Evolutionary conservation across 805 yeast genomes (phyloP).

Genomic region (Blastobotrys peoriensis): DNA sequence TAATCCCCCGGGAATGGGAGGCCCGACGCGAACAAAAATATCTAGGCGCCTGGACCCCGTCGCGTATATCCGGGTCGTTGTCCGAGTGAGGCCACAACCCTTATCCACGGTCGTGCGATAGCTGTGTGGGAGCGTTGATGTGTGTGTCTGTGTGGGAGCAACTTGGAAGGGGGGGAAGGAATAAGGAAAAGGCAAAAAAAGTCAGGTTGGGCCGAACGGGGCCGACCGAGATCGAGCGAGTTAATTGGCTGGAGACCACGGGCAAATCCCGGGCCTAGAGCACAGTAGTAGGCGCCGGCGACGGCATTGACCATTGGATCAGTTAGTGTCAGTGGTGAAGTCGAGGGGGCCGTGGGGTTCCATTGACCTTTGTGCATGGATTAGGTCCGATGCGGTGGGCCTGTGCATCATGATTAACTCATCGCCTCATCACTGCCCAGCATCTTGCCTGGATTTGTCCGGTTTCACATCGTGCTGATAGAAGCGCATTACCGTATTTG

Average conservation of each 20-base stretch:
- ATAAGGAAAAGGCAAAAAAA: background rate
- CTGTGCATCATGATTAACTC: too few species aligned
- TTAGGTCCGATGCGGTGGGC: too few species aligned
- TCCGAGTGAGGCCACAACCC: background rate
- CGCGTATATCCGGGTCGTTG: background rate
- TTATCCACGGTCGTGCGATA: background rate
- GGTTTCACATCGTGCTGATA: too few species aligned
- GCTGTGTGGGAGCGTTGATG: background rate
- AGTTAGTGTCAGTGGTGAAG: too few species aligned
- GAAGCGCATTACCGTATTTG: too few species aligned
- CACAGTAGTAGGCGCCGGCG: background rate
- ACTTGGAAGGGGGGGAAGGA: background rate
- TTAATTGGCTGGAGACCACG: background rate
- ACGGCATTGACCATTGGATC: too few species aligned
- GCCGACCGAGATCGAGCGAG: background rate
- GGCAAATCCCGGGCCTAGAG: background rate
- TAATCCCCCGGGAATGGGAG: background rate
- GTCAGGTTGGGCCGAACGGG: background rate
- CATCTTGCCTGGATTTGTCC: too few species aligned
- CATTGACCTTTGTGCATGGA: too few species aligned
- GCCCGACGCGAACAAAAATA: background rate
- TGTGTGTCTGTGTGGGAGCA: slow-evolving; percentile 1
- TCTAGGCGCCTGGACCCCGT: background rate
- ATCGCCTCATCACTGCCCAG: too few species aligned
- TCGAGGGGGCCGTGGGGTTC: too few species aligned